A percentile compares a stretch with the other conserved stretches of the same genome.
These are phyloP conservation scores for Aspergillus sparsus DNA, from an alignment of 495 filamentous ascomycete species.

Conservation along the genomic window DNA sequence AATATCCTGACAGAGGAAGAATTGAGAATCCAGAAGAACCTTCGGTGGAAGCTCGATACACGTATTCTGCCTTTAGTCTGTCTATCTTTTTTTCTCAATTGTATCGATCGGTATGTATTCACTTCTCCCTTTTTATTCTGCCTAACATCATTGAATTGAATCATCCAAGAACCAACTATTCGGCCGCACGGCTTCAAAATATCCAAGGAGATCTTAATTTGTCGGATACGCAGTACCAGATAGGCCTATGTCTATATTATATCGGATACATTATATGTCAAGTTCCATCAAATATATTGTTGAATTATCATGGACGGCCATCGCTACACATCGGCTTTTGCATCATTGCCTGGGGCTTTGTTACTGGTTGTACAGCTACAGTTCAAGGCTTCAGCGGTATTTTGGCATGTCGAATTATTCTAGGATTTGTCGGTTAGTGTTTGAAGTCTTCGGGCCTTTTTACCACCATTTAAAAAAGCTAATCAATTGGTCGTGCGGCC, in stretches of 20 bases:
- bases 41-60: slow-evolving; percentile 43
- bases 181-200: slow-evolving; percentile 44
- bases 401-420: slow-evolving; percentile 45
- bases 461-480: too few relatives aligned
- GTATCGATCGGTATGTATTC: slow-evolving; percentile 38
- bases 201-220: slow-evolving; percentile 42
- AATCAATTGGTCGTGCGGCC: neutral
- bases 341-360: slow-evolving; percentile 47
- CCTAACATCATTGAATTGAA: neutral
- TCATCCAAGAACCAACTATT: slow-evolving; percentile 42
- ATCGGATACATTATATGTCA: slow-evolving; percentile 44
- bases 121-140: neutral
- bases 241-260: slow-evolving; percentile 42
- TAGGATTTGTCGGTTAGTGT: slow-evolving; percentile 34
- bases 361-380: slow-evolving; percentile 43
- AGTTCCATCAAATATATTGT: slow-evolving; percentile 50
- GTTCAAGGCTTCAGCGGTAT: slow-evolving; percentile 47
- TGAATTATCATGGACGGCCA: slow-evolving; percentile 45
- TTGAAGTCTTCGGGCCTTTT: too few relatives aligned
- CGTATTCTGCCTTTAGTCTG: slow-evolving; percentile 47
- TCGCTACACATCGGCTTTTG: slow-evolving; percentile 37
- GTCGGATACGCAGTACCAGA: slow-evolving; percentile 37
- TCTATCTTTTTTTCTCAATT: slow-evolving; percentile 48
- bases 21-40: slow-evolving; percentile 38
- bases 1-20: slow-evolving; percentile 11